phyloP scores from a whole-genome alignment of 1,284 basidiomycete genomes.

The Cystobasidium slooffiae region DNA sequence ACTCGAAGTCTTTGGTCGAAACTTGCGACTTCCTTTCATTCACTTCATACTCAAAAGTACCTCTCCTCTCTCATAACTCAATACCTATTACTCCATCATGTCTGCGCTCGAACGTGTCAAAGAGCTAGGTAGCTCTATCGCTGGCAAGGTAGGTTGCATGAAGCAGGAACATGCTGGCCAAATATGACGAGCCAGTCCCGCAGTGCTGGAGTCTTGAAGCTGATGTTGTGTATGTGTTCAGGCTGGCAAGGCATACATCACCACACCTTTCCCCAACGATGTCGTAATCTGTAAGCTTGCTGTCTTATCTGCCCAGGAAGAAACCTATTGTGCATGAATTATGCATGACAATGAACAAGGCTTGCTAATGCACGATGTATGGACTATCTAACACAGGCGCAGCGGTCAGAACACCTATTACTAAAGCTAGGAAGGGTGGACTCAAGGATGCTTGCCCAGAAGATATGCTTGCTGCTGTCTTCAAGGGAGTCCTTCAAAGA shows the following conservation, averaged over 20 bases:
- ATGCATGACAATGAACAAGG: background rate
- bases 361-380: slow-evolving; percentile 23
- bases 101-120: slow-evolving; percentile 36
- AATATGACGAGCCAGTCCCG: background rate
- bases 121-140: slow-evolving; percentile 31
- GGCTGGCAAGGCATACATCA: slow-evolving; percentile 42
- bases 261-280: slow-evolving; percentile 41
- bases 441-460: slow-evolving; percentile 93
- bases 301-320: background rate
- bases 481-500: slow-evolving; percentile 68
- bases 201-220: background rate
- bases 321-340: background rate
- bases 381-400: slow-evolving; percentile 62
- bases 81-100: slow-evolving; percentile 6
- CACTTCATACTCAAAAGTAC: background rate
- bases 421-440: slow-evolving; percentile 84
- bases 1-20: background rate
- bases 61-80: background rate
- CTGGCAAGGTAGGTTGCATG: slow-evolving; percentile 32
- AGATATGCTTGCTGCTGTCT: slow-evolving; percentile 80
- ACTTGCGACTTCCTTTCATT: background rate
- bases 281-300: slow-evolving; percentile 36
- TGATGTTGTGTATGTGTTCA: background rate
- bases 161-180: background rate
- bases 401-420: slow-evolving; percentile 76